Percentiles rank a stretch among this genome's conserved stretches.
Evolutionary conservation across 805 yeast genomes (phyloP).

Genomic region (Myxozyma sirexii): DNA sequence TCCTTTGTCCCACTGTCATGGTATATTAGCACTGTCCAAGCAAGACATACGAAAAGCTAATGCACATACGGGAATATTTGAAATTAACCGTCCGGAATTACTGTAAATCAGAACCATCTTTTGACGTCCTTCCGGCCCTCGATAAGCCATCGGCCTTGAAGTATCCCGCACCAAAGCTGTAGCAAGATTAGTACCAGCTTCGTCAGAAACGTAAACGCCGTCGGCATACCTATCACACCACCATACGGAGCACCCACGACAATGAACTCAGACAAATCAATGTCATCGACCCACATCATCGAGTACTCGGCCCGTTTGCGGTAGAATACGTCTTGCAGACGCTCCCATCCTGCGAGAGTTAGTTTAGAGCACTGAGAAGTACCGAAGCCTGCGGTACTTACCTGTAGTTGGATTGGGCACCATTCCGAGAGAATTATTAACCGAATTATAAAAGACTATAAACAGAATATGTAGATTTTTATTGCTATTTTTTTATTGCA

Average conservation of each 20-base stretch:
- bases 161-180: slow-evolving; percentile 34
- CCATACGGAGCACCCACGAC: slow-evolving; percentile 57
- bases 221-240: slow-evolving; percentile 53
- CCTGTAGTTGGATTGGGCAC: slow-evolving; percentile 56
- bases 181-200: not conserved
- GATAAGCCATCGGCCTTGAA: slow-evolving; percentile 28
- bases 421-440: no score
- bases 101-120: slow-evolving; percentile 39
- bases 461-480: no score
- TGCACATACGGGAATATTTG: slow-evolving; percentile 31
- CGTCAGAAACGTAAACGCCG: slow-evolving; percentile 15
- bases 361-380: slow-evolving; percentile 27
- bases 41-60: no score
- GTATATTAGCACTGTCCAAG: no score
- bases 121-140: slow-evolving; percentile 33
- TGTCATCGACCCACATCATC: slow-evolving; percentile 39
- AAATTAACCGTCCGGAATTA: slow-evolving; percentile 41
- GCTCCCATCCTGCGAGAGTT: slow-evolving; percentile 65
- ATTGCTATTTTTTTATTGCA: no score
- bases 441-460: no score
- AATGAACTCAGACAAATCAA: slow-evolving; percentile 48
- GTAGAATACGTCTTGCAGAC: slow-evolving; percentile 70
- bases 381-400: slow-evolving; percentile 40
- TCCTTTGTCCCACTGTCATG: slow-evolving; percentile 51
- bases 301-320: slow-evolving; percentile 42